Conservation (phyloP, 2,329 filamentous ascomycete species). For the Arthrobotrys conoides region DNA sequence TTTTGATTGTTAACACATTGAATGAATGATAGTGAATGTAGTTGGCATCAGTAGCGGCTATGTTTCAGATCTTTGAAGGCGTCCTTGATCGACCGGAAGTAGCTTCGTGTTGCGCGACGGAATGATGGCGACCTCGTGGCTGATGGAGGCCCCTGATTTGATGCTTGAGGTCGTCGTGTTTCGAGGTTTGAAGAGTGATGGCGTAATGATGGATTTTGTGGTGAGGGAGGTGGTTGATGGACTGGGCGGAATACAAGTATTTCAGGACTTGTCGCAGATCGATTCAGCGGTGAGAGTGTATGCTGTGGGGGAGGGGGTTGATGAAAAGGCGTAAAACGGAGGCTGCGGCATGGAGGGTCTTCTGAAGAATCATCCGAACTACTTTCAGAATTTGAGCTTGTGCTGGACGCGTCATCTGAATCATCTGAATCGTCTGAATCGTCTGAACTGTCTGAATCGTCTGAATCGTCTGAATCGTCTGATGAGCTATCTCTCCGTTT, state of each 20-base stretch:
- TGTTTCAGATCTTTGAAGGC: background rate
- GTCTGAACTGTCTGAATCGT: background rate
- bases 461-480: background rate
- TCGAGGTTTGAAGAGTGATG: background rate
- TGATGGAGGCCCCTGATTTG: background rate
- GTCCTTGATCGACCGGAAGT: background rate
- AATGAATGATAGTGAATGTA: slow-evolving; percentile 52
- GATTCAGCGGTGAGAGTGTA: background rate
- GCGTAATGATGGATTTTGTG: background rate
- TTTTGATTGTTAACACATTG: slow-evolving; percentile 55
- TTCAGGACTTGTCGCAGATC: background rate
- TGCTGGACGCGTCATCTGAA: too few species aligned
- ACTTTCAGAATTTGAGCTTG: too few species aligned
- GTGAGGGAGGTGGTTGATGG: slow-evolving; percentile 10
- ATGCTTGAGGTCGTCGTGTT: background rate
- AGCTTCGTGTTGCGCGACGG: too few species aligned
- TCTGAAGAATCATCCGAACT: background rate
- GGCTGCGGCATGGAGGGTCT: background rate
- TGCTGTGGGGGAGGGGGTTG: slow-evolving; percentile 30
- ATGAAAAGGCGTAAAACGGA: slow-evolving; percentile 14
- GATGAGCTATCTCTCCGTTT: background rate
- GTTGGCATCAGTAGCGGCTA: background rate
- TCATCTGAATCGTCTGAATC: too few species aligned
- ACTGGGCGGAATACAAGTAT: background rate
- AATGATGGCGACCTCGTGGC: background rate